Base-by-base conservation (phyloP, 1,139 yeast species). In the Scheffersomyces stambukii region DNA sequence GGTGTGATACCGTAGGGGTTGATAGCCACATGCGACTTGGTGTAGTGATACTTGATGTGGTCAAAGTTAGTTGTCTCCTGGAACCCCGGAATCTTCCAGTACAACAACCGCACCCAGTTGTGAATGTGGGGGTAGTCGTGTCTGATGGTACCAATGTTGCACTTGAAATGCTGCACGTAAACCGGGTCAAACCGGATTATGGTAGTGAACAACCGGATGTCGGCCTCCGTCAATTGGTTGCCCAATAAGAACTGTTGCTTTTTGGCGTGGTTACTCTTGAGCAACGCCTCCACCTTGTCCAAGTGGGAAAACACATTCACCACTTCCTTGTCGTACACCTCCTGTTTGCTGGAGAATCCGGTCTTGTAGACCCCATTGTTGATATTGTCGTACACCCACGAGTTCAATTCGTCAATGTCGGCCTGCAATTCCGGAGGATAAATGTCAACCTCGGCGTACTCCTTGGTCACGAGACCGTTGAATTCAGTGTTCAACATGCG, bases 291-390 rank as follows among this genome's bases (percentile, higher is more conserved):
- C 25, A 85, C 77, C 46, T 73, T 78, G 48, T 86, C 95, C 50
- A 89, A 68, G 41, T 80, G 70, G 19, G 64, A 60, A 53, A 91
- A 91, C 20, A 89, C 64, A 27, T 69, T 72, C 23, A 52, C 56
- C 6, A 83, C 89, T 44, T 83, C 84, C 36, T 61, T 61, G 41
- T 83, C 93, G 51, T 91, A 91, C 14, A 82, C 86, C 36, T 80
- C 88, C 51, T 86, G 94, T 33, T 71, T 71, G 13, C 89, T 77
- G 5, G 96, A 88, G 57, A 89, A 91, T 0, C 97, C 97, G 3
- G 94, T 44, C 62, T 88, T 91, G 68, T 91, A 91, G 19, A 91
- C 97, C 22, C 96, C 97, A 52, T 86, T 88, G 66, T 88, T 89
- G 55, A 91, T 81, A 45, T 70, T 75, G 48, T 82, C 81, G 54